Percentiles rank a stretch among this genome's conserved stretches.
Conservation (phyloP, 331 rosid species). For the Rosa hybrid region DNA sequence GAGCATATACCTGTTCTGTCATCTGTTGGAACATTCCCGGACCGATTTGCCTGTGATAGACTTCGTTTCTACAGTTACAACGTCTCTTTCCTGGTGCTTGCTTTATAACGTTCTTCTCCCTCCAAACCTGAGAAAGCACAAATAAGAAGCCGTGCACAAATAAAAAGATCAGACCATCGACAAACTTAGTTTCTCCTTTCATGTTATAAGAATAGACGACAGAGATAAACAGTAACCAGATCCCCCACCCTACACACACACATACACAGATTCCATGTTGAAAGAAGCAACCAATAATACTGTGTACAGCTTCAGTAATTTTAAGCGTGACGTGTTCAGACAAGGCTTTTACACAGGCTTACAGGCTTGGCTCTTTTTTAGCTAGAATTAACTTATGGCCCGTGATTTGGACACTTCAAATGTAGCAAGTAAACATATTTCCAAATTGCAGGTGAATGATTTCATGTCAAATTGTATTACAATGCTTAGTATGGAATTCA, state of each 20-base stretch:
- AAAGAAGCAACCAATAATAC: neutral
- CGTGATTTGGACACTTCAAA: neutral
- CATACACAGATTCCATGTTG: neutral
- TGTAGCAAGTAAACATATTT: neutral
- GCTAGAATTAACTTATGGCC: neutral
- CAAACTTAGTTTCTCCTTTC: neutral
- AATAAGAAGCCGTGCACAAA: conserved; percentile 15
- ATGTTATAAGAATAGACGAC: neutral
- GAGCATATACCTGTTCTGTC: conserved; percentile 81
- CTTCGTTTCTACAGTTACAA: conserved; percentile 96
- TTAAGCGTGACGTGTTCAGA: neutral
- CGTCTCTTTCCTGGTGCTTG: conserved; percentile 94
- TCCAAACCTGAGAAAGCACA: conserved; percentile 72
- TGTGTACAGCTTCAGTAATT: neutral
- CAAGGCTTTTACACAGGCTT: neutral
- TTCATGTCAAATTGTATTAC: neutral
- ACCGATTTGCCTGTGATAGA: conserved; percentile 94
- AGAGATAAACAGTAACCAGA: neutral
- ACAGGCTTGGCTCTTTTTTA: no score
- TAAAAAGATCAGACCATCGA: conserved; percentile 6
- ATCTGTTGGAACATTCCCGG: conserved; percentile 99
- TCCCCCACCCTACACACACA: neutral
- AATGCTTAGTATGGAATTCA: neutral
- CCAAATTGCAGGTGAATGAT: neutral
- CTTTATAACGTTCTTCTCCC: conserved; percentile 88